Evolutionary conservation across 179 eudicot genomes (phyloP).

Genomic region (Amaranthus tricolor): DNA sequence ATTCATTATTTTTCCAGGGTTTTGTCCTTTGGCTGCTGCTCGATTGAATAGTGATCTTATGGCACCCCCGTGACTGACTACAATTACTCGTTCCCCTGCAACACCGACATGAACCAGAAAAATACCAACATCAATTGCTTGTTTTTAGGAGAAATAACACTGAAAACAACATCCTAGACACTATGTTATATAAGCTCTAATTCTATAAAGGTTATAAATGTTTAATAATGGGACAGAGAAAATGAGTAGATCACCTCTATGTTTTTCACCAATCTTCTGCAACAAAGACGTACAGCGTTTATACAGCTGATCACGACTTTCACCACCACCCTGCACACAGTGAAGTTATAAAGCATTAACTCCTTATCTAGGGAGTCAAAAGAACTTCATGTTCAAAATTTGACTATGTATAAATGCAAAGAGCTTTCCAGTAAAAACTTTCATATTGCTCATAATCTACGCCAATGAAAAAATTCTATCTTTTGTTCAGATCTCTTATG

Average conservation of each 20-base stretch:
- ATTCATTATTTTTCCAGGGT: constrained; percentile 50
- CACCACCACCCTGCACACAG: constrained; percentile 86
- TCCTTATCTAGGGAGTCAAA: constrained; percentile 1
- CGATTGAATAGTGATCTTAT: constrained; percentile 63
- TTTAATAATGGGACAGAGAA: neutral
- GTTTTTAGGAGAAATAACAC: neutral
- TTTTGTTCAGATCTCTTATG: no score
- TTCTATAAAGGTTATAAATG: neutral
- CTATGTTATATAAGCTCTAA: neutral
- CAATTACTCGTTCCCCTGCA: constrained; percentile 74
- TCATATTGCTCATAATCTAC: neutral
- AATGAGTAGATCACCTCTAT: constrained; percentile 47
- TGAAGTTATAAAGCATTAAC: neutral
- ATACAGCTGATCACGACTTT: constrained; percentile 83
- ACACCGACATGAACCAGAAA: neutral
- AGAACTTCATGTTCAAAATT: neutral
- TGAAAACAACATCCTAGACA: neutral
- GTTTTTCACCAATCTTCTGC: constrained; percentile 66
- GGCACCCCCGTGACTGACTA: constrained; percentile 81
- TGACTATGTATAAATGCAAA: neutral
- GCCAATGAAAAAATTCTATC: neutral
- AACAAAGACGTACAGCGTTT: constrained; percentile 67
- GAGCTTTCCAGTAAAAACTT: neutral
- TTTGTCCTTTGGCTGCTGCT: constrained; percentile 44
- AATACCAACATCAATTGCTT: constrained; percentile 4